A percentile compares a stretch with the other conserved stretches of the same genome.
phyloP scores from a whole-genome alignment of 2,329 filamentous ascomycete genomes.

The Thelonectria blattea region DNA sequence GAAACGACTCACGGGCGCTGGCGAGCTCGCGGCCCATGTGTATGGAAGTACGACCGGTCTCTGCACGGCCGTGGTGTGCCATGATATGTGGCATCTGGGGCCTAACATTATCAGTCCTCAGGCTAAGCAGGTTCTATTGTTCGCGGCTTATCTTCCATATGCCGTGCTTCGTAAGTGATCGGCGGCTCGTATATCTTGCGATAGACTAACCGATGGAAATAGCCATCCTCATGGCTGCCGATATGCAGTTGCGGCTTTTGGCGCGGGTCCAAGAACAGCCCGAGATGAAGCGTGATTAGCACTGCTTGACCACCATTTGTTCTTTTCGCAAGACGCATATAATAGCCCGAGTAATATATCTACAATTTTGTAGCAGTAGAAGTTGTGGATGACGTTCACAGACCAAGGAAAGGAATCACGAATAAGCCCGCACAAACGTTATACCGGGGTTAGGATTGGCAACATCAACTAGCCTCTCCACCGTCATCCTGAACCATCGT shows the following conservation, averaged over 20 bases:
- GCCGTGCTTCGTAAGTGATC: neutral
- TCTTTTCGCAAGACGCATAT: too few species aligned
- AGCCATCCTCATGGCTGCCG: neutral
- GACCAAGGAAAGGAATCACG: too few species aligned
- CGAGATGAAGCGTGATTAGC: too few species aligned
- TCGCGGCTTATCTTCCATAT: slow-evolving; percentile 1
- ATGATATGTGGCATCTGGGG: slow-evolving; percentile 3
- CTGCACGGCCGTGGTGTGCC: neutral
- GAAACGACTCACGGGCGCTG: neutral
- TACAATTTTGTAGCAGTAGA: too few species aligned
- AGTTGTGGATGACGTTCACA: too few species aligned
- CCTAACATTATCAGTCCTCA: neutral
- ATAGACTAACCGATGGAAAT: neutral
- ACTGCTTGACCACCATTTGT: too few species aligned
- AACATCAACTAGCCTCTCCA: too few species aligned
- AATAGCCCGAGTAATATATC: too few species aligned
- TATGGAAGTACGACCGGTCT: neutral
- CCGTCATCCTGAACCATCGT: too few species aligned
- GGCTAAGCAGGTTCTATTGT: neutral
- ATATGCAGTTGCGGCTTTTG: neutral
- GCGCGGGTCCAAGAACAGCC: neutral
- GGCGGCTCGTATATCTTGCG: neutral
- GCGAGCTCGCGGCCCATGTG: neutral
- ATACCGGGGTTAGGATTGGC: too few species aligned
- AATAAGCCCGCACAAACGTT: too few species aligned